Evolutionary conservation across 2,329 filamentous ascomycete species (phyloP).

Genomic region (Paecilomyces sp.): DNA sequence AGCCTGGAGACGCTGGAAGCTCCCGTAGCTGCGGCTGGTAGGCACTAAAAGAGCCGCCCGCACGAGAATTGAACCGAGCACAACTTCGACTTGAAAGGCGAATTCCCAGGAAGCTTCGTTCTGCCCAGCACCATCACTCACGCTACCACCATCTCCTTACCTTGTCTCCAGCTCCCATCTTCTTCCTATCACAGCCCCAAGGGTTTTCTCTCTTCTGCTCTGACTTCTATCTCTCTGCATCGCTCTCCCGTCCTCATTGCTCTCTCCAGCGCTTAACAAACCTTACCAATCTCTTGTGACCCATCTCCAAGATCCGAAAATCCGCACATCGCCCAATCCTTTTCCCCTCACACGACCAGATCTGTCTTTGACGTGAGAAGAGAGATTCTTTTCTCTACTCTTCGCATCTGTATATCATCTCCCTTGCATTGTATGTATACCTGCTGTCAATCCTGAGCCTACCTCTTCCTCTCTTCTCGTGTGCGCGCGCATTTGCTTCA

Average conservation of each 20-base stretch:
- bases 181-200: not conserved
- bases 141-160: not conserved
- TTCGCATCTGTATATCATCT: constrained; percentile 14
- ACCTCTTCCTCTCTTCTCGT: not conserved
- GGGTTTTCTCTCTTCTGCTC: not conserved
- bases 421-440: constrained; percentile 23
- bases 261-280: constrained; percentile 1
- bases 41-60: constrained; percentile 8
- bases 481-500: not conserved
- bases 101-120: constrained; percentile 4
- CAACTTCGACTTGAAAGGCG: not conserved
- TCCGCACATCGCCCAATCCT: constrained; percentile 19
- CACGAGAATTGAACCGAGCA: not conserved
- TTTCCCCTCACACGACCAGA: constrained; percentile 11
- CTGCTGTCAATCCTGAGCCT: not conserved
- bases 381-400: constrained; percentile 6
- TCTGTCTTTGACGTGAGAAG: constrained; percentile 7
- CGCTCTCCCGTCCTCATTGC: constrained; percentile 5
- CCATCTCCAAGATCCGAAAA: constrained; percentile 13
- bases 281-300: not conserved
- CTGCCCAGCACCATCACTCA: not conserved
- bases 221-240: constrained; percentile 10
- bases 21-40: constrained; percentile 1
- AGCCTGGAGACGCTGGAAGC: not conserved
- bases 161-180: not conserved